Conservation (phyloP, 2,329 filamentous ascomycete species). For the Metarhizium sp. region DNA sequence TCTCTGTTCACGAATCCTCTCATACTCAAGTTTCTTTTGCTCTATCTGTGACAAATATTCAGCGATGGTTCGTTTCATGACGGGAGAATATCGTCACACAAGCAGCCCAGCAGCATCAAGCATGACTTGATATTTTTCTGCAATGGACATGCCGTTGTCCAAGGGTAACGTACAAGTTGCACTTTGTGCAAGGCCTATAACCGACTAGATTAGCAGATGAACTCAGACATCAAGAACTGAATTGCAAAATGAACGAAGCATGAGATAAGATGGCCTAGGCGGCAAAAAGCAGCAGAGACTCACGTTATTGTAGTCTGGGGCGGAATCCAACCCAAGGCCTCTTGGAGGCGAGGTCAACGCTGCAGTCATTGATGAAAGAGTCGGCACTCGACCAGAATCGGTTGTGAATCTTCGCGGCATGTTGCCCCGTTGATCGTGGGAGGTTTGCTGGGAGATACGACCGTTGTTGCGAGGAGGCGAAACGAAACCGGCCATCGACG, state of each 20-base stretch:
- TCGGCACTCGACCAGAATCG: slow-evolving; percentile 75
- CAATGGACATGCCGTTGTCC: neutral
- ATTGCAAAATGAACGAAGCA: neutral
- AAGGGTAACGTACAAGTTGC: slow-evolving; percentile 56
- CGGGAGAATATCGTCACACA: neutral
- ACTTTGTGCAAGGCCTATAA: slow-evolving; percentile 60
- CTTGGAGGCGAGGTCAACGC: slow-evolving; percentile 41
- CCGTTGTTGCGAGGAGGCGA: slow-evolving; percentile 63
- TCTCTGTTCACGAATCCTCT: slow-evolving; percentile 81
- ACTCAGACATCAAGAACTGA: neutral
- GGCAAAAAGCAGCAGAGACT: slow-evolving; percentile 11
- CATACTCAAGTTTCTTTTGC: slow-evolving; percentile 88
- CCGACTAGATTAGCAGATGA: neutral
- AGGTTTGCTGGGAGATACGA: slow-evolving; percentile 42
- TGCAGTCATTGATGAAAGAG: slow-evolving; percentile 44
- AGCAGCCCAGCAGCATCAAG: neutral
- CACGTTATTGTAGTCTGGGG: slow-evolving; percentile 39
- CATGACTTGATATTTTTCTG: neutral
- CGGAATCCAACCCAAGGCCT: slow-evolving; percentile 28
- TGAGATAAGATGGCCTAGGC: neutral
- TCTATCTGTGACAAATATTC: slow-evolving; percentile 56
- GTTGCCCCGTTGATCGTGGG: slow-evolving; percentile 63
- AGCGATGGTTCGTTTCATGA: neutral
- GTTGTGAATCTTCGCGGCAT: slow-evolving; percentile 91
- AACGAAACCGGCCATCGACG: slow-evolving; percentile 63